Evolutionary conservation across 805 yeast species (phyloP).

Genomic region (Cyberlindnera xishuangbannaensis): DNA sequence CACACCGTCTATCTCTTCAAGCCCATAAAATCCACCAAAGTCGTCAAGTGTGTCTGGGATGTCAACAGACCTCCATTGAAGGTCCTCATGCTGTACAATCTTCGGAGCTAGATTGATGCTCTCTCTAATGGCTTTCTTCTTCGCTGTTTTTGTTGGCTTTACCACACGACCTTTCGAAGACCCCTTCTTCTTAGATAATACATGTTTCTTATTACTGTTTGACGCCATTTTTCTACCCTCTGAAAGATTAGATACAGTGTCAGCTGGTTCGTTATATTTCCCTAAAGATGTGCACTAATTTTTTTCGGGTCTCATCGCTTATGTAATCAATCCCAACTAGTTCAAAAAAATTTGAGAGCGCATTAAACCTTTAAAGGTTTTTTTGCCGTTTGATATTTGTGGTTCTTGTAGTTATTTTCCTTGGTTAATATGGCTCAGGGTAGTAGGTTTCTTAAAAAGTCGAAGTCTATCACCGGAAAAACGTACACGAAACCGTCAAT

Average conservation of each 20-base stretch:
- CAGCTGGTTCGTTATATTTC: too few relatives aligned
- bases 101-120: too few relatives aligned
- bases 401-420: not conserved
- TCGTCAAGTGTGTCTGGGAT: slow-evolving; percentile 82
- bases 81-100: slow-evolving; percentile 41
- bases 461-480: slow-evolving; percentile 26
- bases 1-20: slow-evolving; percentile 93
- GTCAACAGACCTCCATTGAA: slow-evolving; percentile 77
- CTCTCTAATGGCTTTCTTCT: slow-evolving; percentile 5
- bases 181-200: slow-evolving; percentile 7
- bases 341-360: not conserved
- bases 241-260: too few relatives aligned
- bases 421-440: not conserved
- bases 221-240: slow-evolving; percentile 17
- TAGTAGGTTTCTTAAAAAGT: slow-evolving; percentile 13
- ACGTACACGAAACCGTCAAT: slow-evolving; percentile 38
- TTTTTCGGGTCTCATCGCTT: slow-evolving; percentile 5
- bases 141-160: slow-evolving; percentile 4
- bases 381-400: too few relatives aligned
- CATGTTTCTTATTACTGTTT: slow-evolving; percentile 7
- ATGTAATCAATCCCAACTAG: slow-evolving; percentile 1
- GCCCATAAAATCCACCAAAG: slow-evolving; percentile 85
- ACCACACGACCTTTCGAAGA: slow-evolving; percentile 5
- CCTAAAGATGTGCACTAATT: too few relatives aligned
- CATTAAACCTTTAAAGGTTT: too few relatives aligned